Evolutionary conservation across 768 basidiomycete genomes (phyloP), one percentile per base, ranked within the genome.

Genomic region (Rubroboletus pulcherrimus): DNA sequence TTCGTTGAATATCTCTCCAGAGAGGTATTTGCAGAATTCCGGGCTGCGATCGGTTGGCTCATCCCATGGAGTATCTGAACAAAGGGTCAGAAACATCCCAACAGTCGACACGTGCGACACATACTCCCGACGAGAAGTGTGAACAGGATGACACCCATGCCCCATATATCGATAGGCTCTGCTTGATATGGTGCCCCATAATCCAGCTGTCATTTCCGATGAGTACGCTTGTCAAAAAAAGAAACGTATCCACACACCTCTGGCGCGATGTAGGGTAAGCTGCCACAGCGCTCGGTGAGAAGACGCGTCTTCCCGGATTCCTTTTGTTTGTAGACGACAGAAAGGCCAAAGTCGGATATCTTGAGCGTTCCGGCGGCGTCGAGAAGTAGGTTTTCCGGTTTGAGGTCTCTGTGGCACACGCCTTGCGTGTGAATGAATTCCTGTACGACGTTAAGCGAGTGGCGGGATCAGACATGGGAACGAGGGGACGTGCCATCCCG

Each of bases 101-200:
- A 34, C 4, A 24, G 7, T n/a, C 15, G 8, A 35, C 1, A 37
- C 3, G 29, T 12, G 21, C 0, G 42, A 68, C 6, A 78, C 87
- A 35, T 67, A 96, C 96, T 98, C 45, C 97, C 97, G 8, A 81
- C 86, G 0, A 98, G 77, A 44, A 99, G 75, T 0, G 96, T 91
- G 68, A 91, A 98, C 1, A 99, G 75, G 44, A 99, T 96, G 29
- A 98, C 90, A 1, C 97, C 97, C 40, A 91, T 82, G 0, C 93
- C 93, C 97, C 97, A 99, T 9, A 92, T 85, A 68, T 99, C 97
- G 24, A 98, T 82, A 0, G 97, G 94, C 55, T 97, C 93, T 2
- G 94, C 97, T 14, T 84, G 71, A 71, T 98, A 99, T 0, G 90
- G 81, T 10, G 69, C 75, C 4, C 83, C 76, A 4, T 74, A 74